phyloP scores from a whole-genome alignment of 2,329 filamentous ascomycete species.

The Cadophora luteo-olivacea region DNA sequence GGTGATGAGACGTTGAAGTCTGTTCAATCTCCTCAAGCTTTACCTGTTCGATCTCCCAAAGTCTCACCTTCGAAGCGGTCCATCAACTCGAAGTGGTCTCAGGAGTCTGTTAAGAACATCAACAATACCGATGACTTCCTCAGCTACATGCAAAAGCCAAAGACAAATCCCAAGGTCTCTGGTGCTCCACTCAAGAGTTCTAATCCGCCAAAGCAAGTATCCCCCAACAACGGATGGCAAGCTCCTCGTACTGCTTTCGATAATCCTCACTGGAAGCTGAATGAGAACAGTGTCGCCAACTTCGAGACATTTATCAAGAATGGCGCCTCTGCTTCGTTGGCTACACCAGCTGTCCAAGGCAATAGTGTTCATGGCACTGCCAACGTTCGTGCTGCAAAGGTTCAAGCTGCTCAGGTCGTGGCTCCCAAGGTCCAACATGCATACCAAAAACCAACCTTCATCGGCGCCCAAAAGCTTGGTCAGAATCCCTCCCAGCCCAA shows the following conservation, averaged over 20 bases:
- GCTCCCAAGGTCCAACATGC: neutral
- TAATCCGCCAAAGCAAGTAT: neutral
- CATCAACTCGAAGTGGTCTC: neutral
- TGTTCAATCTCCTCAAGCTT: neutral
- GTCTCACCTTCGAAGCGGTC: conserved; percentile 8
- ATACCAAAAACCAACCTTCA: neutral
- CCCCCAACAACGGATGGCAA: neutral
- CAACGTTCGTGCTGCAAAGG: conserved; percentile 11
- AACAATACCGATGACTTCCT: conserved; percentile 2
- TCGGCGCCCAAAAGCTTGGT: conserved; percentile 4
- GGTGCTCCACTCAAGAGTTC: neutral
- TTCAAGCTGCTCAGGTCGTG: neutral
- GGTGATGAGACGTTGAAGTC: neutral
- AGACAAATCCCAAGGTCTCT: neutral
- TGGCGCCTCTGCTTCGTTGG: neutral
- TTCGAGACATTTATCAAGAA: conserved; percentile 16
- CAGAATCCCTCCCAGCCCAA: neutral
- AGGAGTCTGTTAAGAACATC: neutral
- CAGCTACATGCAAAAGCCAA: neutral
- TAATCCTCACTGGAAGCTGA: conserved; percentile 7
- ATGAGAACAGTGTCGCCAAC: neutral
- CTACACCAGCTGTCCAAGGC: neutral
- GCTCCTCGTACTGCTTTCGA: conserved; percentile 5
- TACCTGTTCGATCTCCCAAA: neutral
- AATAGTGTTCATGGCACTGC: conserved; percentile 3